Evolutionary conservation across 2,329 filamentous ascomycete species (phyloP), one percentile per base, ranked within the genome.

Genomic region (Chaetomium sp.): DNA sequence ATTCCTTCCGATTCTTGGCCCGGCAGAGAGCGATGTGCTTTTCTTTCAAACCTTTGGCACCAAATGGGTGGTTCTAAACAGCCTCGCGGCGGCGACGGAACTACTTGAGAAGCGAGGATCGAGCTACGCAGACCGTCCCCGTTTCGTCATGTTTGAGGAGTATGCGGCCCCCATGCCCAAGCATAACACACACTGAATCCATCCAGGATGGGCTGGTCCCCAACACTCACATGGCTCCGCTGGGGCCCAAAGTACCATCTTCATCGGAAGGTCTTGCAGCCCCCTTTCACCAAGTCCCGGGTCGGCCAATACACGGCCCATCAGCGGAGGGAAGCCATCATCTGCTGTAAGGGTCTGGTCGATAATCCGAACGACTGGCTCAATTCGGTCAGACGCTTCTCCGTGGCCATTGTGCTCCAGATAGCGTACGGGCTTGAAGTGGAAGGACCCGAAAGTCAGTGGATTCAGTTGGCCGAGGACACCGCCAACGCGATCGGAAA

Each of bases 201-300:
- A 0, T 21, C 49, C 55, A 74, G 72, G 53, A 78, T 79, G 76
- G 78, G 78, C 33, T 81, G 78, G 78, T 73, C 76, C 3, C 74
- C 75, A 13, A 81, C 79, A 0, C 70, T 80, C 19, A 80, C 78
- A n/a, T 81, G 79, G 69, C 72, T 79, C 4, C 72, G 73, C 56
- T 76, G 73, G 70, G 78, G 78, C 5, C 73, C 74, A 3, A 74
- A 73, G 62, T 81, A 79, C 66, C 75, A 77, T 25, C 66, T 77
- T 21, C 79, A 81, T 62, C 75, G 80, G 10, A 75, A 74, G 42
- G 69, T 80, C 33, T 74, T 80, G 42, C 79, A 80, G 65, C 74
- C 75, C 55, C 76, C 75, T n/a, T 79, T 79, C 70, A 72, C 72
- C 50, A 75, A 74, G 67, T 72, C 75, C 51, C 70, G 70, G 35